phyloP scores from a whole-genome alignment of 139 green algal genomes.

The Edaphochlamys debaryana region DNA sequence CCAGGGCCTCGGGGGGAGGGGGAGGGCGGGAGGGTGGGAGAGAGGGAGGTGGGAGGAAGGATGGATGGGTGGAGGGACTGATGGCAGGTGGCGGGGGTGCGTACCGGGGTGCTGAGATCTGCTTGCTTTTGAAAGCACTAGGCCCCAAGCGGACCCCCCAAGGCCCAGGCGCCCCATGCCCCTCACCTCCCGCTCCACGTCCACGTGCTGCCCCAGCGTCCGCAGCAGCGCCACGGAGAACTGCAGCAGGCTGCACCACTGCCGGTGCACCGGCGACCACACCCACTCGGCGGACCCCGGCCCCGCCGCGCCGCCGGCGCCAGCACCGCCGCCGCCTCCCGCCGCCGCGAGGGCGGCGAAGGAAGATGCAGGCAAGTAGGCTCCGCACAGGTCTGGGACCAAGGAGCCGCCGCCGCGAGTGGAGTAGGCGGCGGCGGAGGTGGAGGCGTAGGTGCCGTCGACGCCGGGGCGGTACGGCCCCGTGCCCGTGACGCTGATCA shows the following conservation, averaged over 20 bases:
- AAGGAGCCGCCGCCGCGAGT: background rate
- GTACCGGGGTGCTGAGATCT: too few species aligned
- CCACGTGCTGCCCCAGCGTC: constrained; percentile 48
- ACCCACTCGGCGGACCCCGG: background rate
- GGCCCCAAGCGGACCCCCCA: too few species aligned
- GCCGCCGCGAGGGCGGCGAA: too few species aligned
- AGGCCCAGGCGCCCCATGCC: background rate
- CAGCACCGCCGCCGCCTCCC: background rate
- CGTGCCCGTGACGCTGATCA: constrained; percentile 23
- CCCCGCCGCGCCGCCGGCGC: background rate
- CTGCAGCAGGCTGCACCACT: constrained; percentile 53
- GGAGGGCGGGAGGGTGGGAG: background rate
- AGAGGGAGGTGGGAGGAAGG: background rate
- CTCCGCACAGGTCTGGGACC: constrained; percentile 16
- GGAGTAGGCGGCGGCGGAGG: background rate
- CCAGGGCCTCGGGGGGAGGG: constrained; percentile 31
- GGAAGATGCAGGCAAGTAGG: too few species aligned
- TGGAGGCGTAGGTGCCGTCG: constrained; percentile 23
- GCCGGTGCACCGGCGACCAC: constrained; percentile 39
- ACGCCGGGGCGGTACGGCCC: constrained; percentile 26
- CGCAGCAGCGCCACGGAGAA: constrained; percentile 41
- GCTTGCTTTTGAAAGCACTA: too few species aligned
- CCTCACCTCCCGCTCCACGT: constrained; percentile 40
- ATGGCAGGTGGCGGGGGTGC: too few species aligned
- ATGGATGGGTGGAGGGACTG: too few species aligned